A percentile compares a stretch with the other conserved stretches of the same genome.
Evolutionary conservation across 768 basidiomycete genomes (phyloP).

Genomic region (Suillus subalutaceus): DNA sequence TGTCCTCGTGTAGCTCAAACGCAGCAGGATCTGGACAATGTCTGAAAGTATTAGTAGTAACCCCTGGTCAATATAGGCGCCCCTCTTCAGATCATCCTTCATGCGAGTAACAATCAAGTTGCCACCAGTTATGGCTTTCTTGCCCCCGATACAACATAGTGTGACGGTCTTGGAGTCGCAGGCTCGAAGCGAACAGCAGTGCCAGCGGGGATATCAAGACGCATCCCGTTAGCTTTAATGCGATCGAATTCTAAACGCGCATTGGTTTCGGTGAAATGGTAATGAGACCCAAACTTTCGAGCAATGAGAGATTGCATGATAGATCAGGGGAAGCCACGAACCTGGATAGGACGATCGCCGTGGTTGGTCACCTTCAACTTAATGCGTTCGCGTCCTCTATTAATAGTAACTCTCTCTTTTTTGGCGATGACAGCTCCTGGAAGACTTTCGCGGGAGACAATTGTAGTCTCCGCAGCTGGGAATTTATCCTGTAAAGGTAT

Average conservation of each 20-base stretch:
- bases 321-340: slow-evolving; percentile 30
- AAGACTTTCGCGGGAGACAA: slow-evolving; percentile 53
- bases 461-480: slow-evolving; percentile 50
- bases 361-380: slow-evolving; percentile 81
- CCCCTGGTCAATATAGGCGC: slow-evolving; percentile 48
- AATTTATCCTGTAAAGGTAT: slow-evolving; percentile 69
- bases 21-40: slow-evolving; percentile 72
- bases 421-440: slow-evolving; percentile 80
- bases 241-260: slow-evolving; percentile 83
- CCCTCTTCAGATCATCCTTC: slow-evolving; percentile 42
- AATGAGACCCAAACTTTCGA: slow-evolving; percentile 86
- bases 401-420: slow-evolving; percentile 71
- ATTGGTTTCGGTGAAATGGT: slow-evolving; percentile 93
- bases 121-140: slow-evolving; percentile 74
- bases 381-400: slow-evolving; percentile 70
- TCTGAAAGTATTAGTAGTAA: slow-evolving; percentile 66
- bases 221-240: slow-evolving; percentile 73
- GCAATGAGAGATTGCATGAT: slow-evolving; percentile 8
- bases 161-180: slow-evolving; percentile 81
- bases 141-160: slow-evolving; percentile 78
- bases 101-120: slow-evolving; percentile 60
- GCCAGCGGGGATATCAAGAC: slow-evolving; percentile 91
- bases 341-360: slow-evolving; percentile 93
- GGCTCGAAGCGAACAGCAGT: slow-evolving; percentile 98
- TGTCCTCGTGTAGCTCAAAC: slow-evolving; percentile 50